These are phyloP conservation scores for Metschnikowia bowlesiae DNA, from an alignment of 805 yeast species.

Conservation along the genomic window DNA sequence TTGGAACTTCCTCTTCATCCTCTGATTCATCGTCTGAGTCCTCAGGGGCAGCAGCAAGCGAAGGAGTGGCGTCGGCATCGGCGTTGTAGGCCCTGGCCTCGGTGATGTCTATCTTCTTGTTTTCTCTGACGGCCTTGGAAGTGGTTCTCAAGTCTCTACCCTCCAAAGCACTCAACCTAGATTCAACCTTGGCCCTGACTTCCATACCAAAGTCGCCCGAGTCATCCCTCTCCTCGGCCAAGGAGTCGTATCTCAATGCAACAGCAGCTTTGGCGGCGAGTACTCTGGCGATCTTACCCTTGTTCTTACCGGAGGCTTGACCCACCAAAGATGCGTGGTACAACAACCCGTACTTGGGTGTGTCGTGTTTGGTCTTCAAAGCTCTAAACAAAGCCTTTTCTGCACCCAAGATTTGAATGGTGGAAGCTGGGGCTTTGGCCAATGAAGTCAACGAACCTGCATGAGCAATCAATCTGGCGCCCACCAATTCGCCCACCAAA, in stretches of 20 bases:
- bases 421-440: conserved; percentile 98
- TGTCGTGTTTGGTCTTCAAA: conserved; percentile 91
- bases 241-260: conserved; percentile 92
- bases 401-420: conserved; percentile 97
- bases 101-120: conserved; percentile 79
- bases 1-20: conserved; percentile 13
- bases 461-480: conserved; percentile 96
- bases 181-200: conserved; percentile 89
- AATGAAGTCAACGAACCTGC: conserved; percentile 96
- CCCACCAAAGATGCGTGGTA: conserved; percentile 95
- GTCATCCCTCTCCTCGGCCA: conserved; percentile 95
- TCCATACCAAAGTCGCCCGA: conserved; percentile 89
- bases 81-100: conserved; percentile 88
- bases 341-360: conserved; percentile 93
- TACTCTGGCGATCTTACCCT: conserved; percentile 98
- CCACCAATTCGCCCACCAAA: conserved; percentile 97
- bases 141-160: conserved; percentile 95
- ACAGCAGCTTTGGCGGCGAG: conserved; percentile 98
- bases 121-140: conserved; percentile 74
- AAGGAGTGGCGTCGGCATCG: conserved; percentile 75
- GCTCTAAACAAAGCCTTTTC: conserved; percentile 97
- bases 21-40: conserved; percentile 24
- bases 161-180: conserved; percentile 89
- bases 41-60: conserved; percentile 26
- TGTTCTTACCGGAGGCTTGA: conserved; percentile 90